Evolutionary conservation across 257 asterid species (phyloP), one percentile per base, ranked within the genome.

Genomic region (Penstemon eatonii): DNA sequence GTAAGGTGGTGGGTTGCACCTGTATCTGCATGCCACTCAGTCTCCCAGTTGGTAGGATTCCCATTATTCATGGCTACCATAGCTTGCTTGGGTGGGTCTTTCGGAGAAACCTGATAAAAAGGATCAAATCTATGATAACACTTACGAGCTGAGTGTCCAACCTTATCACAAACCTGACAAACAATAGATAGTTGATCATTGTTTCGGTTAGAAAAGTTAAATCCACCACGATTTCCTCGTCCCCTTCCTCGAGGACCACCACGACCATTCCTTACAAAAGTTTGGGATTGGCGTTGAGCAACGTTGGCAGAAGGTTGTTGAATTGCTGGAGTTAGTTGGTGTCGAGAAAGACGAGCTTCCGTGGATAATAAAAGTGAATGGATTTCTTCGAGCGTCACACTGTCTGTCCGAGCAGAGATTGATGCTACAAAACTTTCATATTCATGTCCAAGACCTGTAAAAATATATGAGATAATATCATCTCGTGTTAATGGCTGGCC

Each of bases 371-470:
- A 11, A 7, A 45, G 4, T 8, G 56, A 63, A 18, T 63, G 33
- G 3, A 63, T 13, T 11, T 63, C 55, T 10, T 63, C 42, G 2
- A 63, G 54, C 4, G 67, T 3, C 3, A 63, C 3, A 4, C 19
- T 4, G 19, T 19, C 55, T 1, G 37, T 4, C 4, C 43, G 12
- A 3, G 8, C 13, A 9, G 41, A 19, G 15, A 63, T 25, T 7
- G 56, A 41, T 18, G 67, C 9, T 4, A 63, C 67, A 8, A 63
- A 46, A 0, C 41, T 15, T 5, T 63, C 67, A 44, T 63, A 63
- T 5, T 63, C 57, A 8, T 49, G 15, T 1, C 68, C 68, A 33
- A 63, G 68, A 12, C 67, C 57, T 8, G 45, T 56, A 19, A 45
- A 19, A 4, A 63, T 12, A 9, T 63, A 46, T 5, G 44, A 19